A percentile compares a stretch with the other conserved stretches of the same genome.
Evolutionary conservation across 2,329 filamentous ascomycete genomes (phyloP).

Genomic region (Zymoseptoria tritici): DNA sequence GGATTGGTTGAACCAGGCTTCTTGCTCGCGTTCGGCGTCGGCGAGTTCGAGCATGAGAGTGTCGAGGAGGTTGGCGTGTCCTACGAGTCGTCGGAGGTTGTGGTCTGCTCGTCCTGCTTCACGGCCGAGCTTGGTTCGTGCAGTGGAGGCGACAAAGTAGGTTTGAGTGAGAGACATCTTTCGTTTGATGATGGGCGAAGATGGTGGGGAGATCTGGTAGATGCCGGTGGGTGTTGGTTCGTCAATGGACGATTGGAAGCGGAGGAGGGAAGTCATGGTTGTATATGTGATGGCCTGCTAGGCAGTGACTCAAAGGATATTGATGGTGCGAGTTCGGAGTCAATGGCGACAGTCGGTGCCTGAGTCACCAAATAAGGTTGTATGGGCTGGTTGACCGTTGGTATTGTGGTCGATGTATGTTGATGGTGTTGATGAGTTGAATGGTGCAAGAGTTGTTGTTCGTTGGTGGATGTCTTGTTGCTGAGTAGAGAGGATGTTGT

Average conservation of each 20-base stretch:
- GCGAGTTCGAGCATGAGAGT: constrained; percentile 85
- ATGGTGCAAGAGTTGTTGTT: not conserved
- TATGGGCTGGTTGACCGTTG: not conserved
- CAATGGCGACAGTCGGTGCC: not conserved
- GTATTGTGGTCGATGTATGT: too few relatives aligned
- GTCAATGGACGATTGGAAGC: constrained; percentile 41
- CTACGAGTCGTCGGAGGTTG: constrained; percentile 89
- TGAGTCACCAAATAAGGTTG: not conserved
- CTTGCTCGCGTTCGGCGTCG: constrained; percentile 90
- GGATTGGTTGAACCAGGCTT: constrained; percentile 95
- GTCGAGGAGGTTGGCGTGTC: constrained; percentile 97
- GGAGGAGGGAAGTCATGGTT: constrained; percentile 44
- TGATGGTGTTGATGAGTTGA: not conserved
- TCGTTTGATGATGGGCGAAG: constrained; percentile 52
- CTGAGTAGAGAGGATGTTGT: not conserved
- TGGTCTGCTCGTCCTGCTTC: constrained; percentile 89
- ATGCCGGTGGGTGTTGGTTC: constrained; percentile 39
- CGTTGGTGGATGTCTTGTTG: not conserved
- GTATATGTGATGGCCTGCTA: constrained; percentile 11
- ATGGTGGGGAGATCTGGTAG: constrained; percentile 35
- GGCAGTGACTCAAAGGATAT: not conserved
- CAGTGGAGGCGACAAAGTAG: constrained; percentile 96
- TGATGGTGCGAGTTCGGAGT: not conserved
- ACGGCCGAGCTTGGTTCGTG: constrained; percentile 86
- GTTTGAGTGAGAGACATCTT: constrained; percentile 98